phyloP scores from a whole-genome alignment of 441 rosid genomes.

The Croton laevigatus region DNA sequence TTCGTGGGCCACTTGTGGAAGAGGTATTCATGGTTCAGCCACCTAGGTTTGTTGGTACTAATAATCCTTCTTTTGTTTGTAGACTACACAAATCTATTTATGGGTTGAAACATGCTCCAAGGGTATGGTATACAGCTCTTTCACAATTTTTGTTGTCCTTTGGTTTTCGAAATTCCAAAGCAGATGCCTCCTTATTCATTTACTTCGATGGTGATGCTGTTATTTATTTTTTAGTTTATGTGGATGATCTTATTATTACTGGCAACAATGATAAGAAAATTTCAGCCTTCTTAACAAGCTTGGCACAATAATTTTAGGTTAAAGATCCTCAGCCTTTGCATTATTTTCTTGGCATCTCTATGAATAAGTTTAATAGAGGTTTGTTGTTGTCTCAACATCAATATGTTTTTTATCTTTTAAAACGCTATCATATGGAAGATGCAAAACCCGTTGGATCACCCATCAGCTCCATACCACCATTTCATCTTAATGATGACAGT shows the following conservation, averaged over 20 bases:
- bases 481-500: neutral
- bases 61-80: neutral
- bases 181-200: neutral
- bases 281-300: no score
- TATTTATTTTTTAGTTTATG: no score
- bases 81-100: no score
- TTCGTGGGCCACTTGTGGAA: neutral
- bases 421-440: no score
- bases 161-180: neutral
- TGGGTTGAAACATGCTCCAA: neutral
- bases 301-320: no score
- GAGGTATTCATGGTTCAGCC: neutral
- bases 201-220: no score
- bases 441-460: no score
- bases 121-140: neutral
- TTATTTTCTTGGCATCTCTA: neutral
- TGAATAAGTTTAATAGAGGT: neutral
- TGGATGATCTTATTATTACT: no score
- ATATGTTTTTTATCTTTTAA: no score
- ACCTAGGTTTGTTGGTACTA: neutral
- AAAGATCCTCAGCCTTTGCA: neutral
- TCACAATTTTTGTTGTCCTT: no score
- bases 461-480: no score
- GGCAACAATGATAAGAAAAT: no score
- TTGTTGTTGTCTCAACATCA: neutral